Evolutionary conservation across 305 asterid genomes (phyloP).

Genomic region (Solanum hybrid): DNA sequence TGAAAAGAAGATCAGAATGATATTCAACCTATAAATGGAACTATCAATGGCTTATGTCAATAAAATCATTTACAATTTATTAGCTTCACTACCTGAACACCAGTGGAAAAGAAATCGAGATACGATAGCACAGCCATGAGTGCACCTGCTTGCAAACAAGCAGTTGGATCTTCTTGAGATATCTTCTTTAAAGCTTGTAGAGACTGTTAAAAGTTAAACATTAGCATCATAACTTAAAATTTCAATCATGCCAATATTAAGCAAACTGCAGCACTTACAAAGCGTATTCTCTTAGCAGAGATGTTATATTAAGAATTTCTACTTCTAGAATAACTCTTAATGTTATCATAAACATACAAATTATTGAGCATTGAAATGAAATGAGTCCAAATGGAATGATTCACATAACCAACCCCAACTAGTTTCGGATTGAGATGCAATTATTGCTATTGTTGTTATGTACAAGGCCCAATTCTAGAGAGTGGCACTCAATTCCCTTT

Average conservation of each 20-base stretch:
- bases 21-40: not conserved
- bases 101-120: constrained; percentile 97
- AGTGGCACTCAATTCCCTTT: not conserved
- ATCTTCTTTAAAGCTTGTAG: constrained; percentile 96
- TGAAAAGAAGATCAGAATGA: not conserved
- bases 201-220: constrained; percentile 43
- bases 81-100: constrained; percentile 61
- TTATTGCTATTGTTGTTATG: not conserved
- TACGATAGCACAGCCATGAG: constrained; percentile 97
- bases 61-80: not conserved
- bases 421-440: not conserved
- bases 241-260: not conserved
- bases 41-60: not conserved
- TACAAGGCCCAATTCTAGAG: not conserved
- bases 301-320: not conserved
- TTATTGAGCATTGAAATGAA: not conserved
- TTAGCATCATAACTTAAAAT: not conserved
- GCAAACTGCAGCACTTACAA: not conserved
- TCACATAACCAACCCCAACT: not conserved
- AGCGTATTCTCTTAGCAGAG: not conserved
- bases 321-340: not conserved
- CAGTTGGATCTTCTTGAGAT: constrained; percentile 96
- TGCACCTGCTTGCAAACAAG: constrained; percentile 99
- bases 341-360: not conserved
- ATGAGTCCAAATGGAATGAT: not conserved